A percentile compares a stretch with the other conserved stretches of the same genome.
These are phyloP conservation scores for Diplodia intermedia DNA, from an alignment of 2,329 filamentous ascomycete genomes.

Conservation along the genomic window DNA sequence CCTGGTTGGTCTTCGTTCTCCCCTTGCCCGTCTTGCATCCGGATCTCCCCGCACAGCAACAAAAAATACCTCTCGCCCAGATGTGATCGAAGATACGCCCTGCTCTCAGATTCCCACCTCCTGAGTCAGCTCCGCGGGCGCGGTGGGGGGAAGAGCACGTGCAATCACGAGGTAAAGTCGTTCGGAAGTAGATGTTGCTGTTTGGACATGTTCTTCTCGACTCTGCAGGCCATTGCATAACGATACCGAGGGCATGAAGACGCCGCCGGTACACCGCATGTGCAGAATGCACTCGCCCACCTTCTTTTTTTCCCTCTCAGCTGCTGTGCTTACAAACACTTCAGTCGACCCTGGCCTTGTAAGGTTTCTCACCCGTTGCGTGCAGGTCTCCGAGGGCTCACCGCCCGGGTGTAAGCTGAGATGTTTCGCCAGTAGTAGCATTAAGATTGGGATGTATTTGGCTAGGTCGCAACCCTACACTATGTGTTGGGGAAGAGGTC, in stretches of 20 bases:
- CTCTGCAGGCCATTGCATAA: slow-evolving; percentile 6
- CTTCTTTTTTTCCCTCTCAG: neutral
- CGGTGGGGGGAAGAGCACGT: neutral
- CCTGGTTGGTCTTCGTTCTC: neutral
- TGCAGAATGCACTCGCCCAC: slow-evolving; percentile 14
- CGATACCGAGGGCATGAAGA: neutral
- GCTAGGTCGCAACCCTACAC: slow-evolving; percentile 2
- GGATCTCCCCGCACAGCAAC: slow-evolving; percentile 11
- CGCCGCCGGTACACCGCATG: slow-evolving; percentile 17
- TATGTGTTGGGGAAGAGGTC: neutral
- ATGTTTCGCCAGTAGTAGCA: neutral
- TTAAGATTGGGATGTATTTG: neutral
- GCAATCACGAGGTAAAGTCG: neutral
- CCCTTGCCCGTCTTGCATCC: slow-evolving; percentile 11
- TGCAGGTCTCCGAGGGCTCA: slow-evolving; percentile 12
- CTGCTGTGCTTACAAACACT: slow-evolving; percentile 15
- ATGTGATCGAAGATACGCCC: neutral
- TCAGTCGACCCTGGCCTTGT: slow-evolving; percentile 4
- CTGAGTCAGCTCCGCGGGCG: slow-evolving; percentile 7
- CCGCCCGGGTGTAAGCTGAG: neutral
- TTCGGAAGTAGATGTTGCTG: neutral
- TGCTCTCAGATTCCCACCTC: slow-evolving; percentile 10
- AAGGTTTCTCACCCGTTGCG: neutral
- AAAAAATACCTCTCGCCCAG: slow-evolving; percentile 15
- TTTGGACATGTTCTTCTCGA: neutral